Evolutionary conservation across 2,329 filamentous ascomycete species (phyloP).

Genomic region (Penicillium frequentans): DNA sequence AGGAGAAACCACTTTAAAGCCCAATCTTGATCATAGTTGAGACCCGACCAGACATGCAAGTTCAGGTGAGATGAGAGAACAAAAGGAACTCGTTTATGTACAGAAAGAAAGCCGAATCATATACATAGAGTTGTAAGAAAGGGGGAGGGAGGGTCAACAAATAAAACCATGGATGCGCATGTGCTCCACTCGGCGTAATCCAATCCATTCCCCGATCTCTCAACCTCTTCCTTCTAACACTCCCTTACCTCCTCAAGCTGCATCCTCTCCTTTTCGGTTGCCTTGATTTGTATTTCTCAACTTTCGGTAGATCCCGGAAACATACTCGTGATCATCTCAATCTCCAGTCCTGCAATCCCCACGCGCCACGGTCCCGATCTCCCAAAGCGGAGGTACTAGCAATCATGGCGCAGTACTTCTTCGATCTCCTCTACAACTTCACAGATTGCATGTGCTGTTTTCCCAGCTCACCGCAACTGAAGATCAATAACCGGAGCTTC

Average conservation of each 20-base stretch:
- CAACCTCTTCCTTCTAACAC: constrained; percentile 2
- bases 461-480: constrained; percentile 86
- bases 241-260: background rate
- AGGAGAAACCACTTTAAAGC: background rate
- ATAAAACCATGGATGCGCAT: constrained; percentile 14
- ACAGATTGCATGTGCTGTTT: constrained; percentile 97
- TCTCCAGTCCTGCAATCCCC: background rate
- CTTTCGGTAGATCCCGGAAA: background rate
- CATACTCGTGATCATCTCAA: background rate
- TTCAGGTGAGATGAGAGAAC: background rate
- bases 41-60: background rate
- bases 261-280: background rate
- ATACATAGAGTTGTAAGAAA: constrained; percentile 3
- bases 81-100: background rate
- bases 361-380: background rate
- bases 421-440: constrained; percentile 87
- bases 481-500: constrained; percentile 92
- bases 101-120: background rate
- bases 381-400: background rate
- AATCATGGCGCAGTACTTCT: constrained; percentile 76
- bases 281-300: background rate
- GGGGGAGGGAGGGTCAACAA: constrained; percentile 21
- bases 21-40: background rate
- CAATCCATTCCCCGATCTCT: constrained; percentile 3
- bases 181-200: constrained; percentile 21